Evolutionary conservation across 2,329 filamentous ascomycete species (phyloP), one percentile per base, ranked within the genome.

Genomic region (Xylaria sp.): DNA sequence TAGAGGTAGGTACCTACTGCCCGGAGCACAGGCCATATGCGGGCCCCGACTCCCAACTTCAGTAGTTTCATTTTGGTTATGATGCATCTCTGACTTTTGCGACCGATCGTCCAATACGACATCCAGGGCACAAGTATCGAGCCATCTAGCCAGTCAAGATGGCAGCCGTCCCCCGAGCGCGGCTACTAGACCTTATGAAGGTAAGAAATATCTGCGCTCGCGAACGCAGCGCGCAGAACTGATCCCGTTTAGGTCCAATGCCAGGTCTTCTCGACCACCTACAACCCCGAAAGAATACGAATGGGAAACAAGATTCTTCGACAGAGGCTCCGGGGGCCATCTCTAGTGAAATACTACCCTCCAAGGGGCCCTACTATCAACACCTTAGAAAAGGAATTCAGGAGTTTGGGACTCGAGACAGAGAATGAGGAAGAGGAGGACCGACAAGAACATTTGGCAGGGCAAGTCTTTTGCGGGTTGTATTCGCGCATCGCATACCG

Each of bases 241-340:
- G 19, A 69, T 47, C 4, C 7, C 15, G 23, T 17, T 8, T 71
- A 97, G 93, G 85, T 86, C 73, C 93, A 93, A 89, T 97, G 92
- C 84, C 87, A 89, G 76, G 87, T 98, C 80, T 99, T 98, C 83
- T 89, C 89, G 72, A 91, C 90, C 52, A 93, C 89, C 54, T 98
- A 88, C 83, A 99, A 99, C 79, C 95, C 95, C 25, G 84, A 92
- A 57, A 82, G 88, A 69, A 77, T 90, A 64, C 91, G 95, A 64
- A 87, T 92, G 69, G 95, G 95, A 73, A 97, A 95, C 81, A 96
- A 95, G 78, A 83, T 99, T 75, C 83, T 99, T 62, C 91, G 93
- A 73, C 91, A 97, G 77, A 88, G 93, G 73, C 82, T 98, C 65
- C 87, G 86, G 73, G 95, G 95, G n/a, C 91, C 93, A 29, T 80